These are phyloP conservation scores for Telopea speciosissima DNA, from an alignment of 177 flowering plant species.

Conservation along the genomic window DNA sequence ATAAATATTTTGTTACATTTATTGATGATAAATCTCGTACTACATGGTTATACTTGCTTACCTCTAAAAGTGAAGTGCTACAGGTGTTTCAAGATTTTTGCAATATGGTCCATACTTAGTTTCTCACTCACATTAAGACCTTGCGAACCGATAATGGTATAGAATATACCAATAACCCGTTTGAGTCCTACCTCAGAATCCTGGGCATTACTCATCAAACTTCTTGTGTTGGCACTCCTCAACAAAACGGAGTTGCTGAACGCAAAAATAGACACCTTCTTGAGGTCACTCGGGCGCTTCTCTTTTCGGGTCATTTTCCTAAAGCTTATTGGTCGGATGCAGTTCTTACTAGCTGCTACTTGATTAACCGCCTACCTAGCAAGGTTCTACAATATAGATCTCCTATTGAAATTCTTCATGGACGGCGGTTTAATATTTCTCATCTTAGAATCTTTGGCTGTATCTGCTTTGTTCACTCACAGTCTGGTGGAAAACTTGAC, in stretches of 20 bases:
- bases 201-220: no score
- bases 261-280: constrained; percentile 4
- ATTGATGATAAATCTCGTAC: no score
- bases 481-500: background rate
- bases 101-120: no score
- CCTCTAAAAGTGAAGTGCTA: no score
- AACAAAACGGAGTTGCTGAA: background rate
- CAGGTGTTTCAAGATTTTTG: no score
- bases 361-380: background rate
- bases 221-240: constrained; percentile 1
- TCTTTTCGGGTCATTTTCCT: constrained; percentile 3
- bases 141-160: background rate
- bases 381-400: background rate
- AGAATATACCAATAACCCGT: background rate
- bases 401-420: background rate
- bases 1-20: no score
- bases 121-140: background rate
- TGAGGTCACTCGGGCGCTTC: background rate
- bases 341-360: no score
- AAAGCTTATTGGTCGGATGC: constrained; percentile 4
- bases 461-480: constrained; percentile 1
- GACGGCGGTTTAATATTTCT: background rate
- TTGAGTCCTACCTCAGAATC: background rate
- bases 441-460: background rate
- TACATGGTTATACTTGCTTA: no score